phyloP scores from a whole-genome alignment of 441 rosid genomes.

The Gossypium davidsonii region DNA sequence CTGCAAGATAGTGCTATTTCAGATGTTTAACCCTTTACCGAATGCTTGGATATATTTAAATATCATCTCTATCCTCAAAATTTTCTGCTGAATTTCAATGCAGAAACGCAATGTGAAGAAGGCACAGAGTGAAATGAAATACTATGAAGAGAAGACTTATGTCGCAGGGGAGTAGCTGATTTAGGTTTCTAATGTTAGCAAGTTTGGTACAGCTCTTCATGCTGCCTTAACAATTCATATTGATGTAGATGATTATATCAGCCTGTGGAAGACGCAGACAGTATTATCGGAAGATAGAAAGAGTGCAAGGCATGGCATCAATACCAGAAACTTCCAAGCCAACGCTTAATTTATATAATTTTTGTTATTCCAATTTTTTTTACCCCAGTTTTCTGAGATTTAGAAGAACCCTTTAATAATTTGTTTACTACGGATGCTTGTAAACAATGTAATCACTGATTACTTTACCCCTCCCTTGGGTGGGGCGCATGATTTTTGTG shows the following conservation, averaged over 20 bases:
- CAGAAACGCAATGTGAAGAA: constrained; percentile 88
- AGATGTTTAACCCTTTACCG: background rate
- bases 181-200: background rate
- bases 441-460: background rate
- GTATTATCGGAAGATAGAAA: background rate
- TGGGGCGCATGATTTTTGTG: no score
- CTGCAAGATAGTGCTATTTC: background rate
- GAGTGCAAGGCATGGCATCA: background rate
- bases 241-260: constrained; percentile 8
- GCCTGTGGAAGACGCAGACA: background rate
- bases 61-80: background rate
- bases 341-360: background rate
- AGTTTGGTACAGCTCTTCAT: constrained; percentile 18
- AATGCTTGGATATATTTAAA: background rate
- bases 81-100: constrained; percentile 4
- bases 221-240: constrained; percentile 10
- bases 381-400: background rate
- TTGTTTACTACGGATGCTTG: background rate
- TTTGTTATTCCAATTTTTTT: background rate
- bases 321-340: background rate
- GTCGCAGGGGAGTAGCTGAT: constrained; percentile 52
- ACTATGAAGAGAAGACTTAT: constrained; percentile 67
- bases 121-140: constrained; percentile 67
- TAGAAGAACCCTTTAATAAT: background rate
- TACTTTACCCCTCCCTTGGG: no score